Evolutionary conservation across 164 flowering plant species (phyloP).

Genomic region (Paratinospora sagittata): DNA sequence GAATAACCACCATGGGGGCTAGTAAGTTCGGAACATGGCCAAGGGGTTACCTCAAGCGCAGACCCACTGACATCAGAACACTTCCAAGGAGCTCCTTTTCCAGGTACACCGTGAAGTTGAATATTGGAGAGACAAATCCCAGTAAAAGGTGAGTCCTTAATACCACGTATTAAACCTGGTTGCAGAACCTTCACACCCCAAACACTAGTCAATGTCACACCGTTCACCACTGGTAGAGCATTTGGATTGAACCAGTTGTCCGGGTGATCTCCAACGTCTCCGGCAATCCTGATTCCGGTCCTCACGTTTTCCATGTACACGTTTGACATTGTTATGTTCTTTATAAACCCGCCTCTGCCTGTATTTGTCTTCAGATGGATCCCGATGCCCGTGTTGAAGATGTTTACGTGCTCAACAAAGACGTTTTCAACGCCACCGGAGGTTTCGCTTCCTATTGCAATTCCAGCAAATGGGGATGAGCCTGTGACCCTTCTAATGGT

Average conservation of each 20-base stretch:
- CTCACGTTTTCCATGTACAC: conserved; percentile 62
- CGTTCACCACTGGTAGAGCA: conserved; percentile 68
- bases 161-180: conserved; percentile 65
- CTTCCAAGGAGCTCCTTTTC: conserved; percentile 43
- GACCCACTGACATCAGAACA: conserved; percentile 75
- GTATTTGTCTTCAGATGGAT: conserved; percentile 76
- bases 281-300: conserved; percentile 70
- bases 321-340: conserved; percentile 55
- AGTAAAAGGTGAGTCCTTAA: conserved; percentile 67
- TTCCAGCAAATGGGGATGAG: conserved; percentile 86
- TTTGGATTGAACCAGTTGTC: conserved; percentile 63
- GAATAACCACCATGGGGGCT: conserved; percentile 28
- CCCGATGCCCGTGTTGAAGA: conserved; percentile 68
- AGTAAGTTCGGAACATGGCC: conserved; percentile 62
- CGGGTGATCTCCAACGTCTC: conserved; percentile 87
- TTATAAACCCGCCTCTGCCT: conserved; percentile 79
- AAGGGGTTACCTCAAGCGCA: conserved; percentile 62
- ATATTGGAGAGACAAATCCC: conserved; percentile 70
- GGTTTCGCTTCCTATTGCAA: conserved; percentile 91
- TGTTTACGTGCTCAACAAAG: conserved; percentile 63
- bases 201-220: conserved; percentile 44
- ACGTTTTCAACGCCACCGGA: conserved; percentile 83
- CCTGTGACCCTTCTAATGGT: conserved; percentile 88
- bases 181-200: conserved; percentile 66
- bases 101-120: conserved; percentile 36